phyloP scores from a whole-genome alignment of 371 early-diverging fungal genomes.

The Batrachochytrium dendrobatidis region DNA sequence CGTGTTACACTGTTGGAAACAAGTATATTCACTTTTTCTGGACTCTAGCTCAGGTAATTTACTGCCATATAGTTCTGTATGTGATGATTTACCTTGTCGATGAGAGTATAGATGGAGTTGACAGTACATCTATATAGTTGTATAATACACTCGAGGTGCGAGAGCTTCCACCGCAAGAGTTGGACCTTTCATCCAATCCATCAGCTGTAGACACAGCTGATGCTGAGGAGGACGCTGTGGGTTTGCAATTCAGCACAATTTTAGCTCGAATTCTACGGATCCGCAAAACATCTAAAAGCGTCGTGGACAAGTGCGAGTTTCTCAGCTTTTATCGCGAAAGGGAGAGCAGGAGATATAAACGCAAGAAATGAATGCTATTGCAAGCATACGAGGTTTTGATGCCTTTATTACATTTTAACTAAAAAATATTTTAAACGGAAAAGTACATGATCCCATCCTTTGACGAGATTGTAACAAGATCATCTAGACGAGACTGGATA shows the following conservation, averaged over 20 bases:
- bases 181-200: conserved; percentile 31
- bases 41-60: conserved; percentile 50
- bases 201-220: conserved; percentile 24
- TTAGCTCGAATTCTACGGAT: conserved; percentile 62
- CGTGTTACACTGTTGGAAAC: conserved; percentile 61
- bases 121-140: conserved; percentile 32
- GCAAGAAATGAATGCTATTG: too few species aligned
- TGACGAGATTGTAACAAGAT: background rate
- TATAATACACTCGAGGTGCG: conserved; percentile 53
- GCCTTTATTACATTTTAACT: background rate
- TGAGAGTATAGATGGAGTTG: background rate
- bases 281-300: conserved; percentile 62
- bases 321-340: conserved; percentile 63
- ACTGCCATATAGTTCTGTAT: background rate
- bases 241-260: conserved; percentile 47
- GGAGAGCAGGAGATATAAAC: conserved; percentile 9
- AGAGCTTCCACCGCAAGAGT: conserved; percentile 45
- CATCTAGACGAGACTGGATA: background rate
- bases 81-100: background rate
- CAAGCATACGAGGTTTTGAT: background rate
- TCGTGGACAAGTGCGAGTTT: conserved; percentile 72
- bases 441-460: background rate
- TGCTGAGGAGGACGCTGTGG: conserved; percentile 46
- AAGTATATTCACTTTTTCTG: conserved; percentile 49
- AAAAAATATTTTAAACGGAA: background rate